A percentile compares a stretch with the other conserved stretches of the same genome.
Conservation (phyloP, 2,329 filamentous ascomycete species). For the Ophiosphaerella narmari region DNA sequence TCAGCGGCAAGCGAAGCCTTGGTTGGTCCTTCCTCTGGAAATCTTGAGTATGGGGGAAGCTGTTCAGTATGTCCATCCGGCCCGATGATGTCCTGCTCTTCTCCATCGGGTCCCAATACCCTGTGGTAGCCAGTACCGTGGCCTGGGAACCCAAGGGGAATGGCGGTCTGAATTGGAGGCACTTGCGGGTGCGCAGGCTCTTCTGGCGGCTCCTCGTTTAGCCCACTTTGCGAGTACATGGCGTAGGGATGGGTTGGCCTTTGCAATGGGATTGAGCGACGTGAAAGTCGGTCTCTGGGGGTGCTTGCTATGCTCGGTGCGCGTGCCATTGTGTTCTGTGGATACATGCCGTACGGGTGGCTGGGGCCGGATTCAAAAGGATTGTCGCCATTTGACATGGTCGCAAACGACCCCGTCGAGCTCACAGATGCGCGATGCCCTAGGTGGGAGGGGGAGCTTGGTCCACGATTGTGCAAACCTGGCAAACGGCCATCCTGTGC, state of each 20-base stretch:
- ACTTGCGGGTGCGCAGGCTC: conserved; percentile 35
- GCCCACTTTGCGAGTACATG: conserved; percentile 82
- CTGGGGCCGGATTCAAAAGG: conserved; percentile 77
- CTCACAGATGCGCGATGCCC: conserved; percentile 45
- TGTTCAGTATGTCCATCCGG: conserved; percentile 89
- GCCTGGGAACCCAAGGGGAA: conserved; percentile 77
- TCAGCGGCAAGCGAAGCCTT: conserved; percentile 55
- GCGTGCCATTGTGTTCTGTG: conserved; percentile 64
- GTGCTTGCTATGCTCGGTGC: conserved; percentile 72
- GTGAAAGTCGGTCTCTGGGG: conserved; percentile 66
- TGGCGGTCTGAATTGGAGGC: conserved; percentile 49
- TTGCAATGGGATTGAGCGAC: conserved; percentile 62
- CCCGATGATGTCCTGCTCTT: conserved; percentile 87
- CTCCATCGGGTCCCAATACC: conserved; percentile 76
- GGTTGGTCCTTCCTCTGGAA: conserved; percentile 74
- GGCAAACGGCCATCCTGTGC: conserved; percentile 27
- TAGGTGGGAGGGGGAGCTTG: conserved; percentile 32
- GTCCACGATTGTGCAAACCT: conserved; percentile 21
- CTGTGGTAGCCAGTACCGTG: conserved; percentile 70
- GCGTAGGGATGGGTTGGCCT: conserved; percentile 83
- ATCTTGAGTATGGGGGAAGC: conserved; percentile 87
- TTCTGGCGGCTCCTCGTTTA: conserved; percentile 47
- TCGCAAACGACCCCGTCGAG: conserved; percentile 49
- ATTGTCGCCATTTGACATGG: conserved; percentile 57
- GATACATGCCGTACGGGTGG: conserved; percentile 84